phyloP scores from a whole-genome alignment of 805 yeast species.

The Schizosaccharomyces octosporus region DNA sequence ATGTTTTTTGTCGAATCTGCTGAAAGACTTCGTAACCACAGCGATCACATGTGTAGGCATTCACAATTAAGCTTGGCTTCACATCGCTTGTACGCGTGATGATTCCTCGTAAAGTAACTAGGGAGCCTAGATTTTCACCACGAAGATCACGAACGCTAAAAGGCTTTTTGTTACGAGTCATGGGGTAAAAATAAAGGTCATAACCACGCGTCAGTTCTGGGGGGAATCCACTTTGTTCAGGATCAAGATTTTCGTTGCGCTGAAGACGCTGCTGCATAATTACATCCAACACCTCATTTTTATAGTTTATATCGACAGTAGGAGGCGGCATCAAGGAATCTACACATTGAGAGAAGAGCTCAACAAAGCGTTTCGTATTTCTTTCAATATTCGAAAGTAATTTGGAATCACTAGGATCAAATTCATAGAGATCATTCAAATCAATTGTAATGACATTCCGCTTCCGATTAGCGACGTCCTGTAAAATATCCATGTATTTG shows the following conservation, averaged over 20 bases:
- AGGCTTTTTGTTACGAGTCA: constrained; percentile 27
- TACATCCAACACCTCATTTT: constrained; percentile 80
- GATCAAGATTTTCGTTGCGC: constrained; percentile 57
- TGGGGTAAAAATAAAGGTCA: constrained; percentile 64
- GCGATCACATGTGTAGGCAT: constrained; percentile 89
- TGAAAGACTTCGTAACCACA: constrained; percentile 95
- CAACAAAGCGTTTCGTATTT: constrained; percentile 59
- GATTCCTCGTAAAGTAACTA: constrained; percentile 79
- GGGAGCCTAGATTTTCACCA: constrained; percentile 61
- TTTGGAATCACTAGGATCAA: constrained; percentile 22
- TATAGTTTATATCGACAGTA: constrained; percentile 50
- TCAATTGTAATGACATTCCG: constrained; percentile 42
- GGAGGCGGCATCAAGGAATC: constrained; percentile 75
- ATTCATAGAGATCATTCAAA: constrained; percentile 58
- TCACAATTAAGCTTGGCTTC: constrained; percentile 71
- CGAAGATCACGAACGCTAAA: constrained; percentile 74
- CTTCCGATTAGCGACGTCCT: constrained; percentile 67
- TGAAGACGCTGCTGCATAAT: constrained; percentile 72
- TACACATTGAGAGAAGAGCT: constrained; percentile 45
- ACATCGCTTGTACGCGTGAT: constrained; percentile 91
- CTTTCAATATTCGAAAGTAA: constrained; percentile 36
- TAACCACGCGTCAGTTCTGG: constrained; percentile 70
- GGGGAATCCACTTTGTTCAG: constrained; percentile 46
- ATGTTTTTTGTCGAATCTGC: constrained; percentile 56
- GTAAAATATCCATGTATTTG: constrained; percentile 12